Base-by-base conservation (phyloP, 345 rosid species). In the Lenwebbia sp. region DNA sequence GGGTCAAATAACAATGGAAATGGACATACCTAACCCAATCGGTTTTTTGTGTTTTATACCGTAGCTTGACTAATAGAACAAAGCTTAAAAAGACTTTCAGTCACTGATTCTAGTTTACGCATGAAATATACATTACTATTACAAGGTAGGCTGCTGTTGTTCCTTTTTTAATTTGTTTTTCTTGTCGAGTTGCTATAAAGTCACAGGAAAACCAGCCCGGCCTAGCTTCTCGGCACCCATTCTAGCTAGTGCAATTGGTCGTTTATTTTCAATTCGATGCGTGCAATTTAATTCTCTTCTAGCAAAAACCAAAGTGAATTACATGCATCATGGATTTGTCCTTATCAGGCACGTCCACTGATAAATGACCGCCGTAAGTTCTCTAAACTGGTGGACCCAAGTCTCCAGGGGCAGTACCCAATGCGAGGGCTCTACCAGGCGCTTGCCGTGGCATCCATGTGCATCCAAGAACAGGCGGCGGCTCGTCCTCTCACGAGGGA, bases 391-490 rank as follows among this genome's bases (percentile, higher is more conserved):
- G 98, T 95, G 4, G 99, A 97, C 90, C 99, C 98, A 11, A 90
- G 37, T 57, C 91, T 97, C 50, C 95, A 92, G 87, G 97, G 98
- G 26, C 93, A 94, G 55, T 97, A 89, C 90, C 99, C 99, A 3
- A 94, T 93, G 85, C 95, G 98, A 9, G 98, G 98, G 58, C 93
- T 97, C 40, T 96, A 95, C 90, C 99, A 96, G 91, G 99, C 99
- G 26, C 92, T 96, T 86, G 99, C 99, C 0, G 98, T 97, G 88
- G 99, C 99, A 82, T 97, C 99, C 33, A 95, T 97, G 99, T 97
- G 99, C 91, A 95, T 95, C 62, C 99, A 97, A 89, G 99, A 96
- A 83, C 94, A 97, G 91, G 99, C 99, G n/a, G 98, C 98, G 13
- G 91, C 96, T 44, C 98, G 99, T 60, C 99, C 99, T 70, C 94